These are phyloP conservation scores for Corymbia calophylla DNA, from an alignment of 441 rosid species.

Conservation along the genomic window DNA sequence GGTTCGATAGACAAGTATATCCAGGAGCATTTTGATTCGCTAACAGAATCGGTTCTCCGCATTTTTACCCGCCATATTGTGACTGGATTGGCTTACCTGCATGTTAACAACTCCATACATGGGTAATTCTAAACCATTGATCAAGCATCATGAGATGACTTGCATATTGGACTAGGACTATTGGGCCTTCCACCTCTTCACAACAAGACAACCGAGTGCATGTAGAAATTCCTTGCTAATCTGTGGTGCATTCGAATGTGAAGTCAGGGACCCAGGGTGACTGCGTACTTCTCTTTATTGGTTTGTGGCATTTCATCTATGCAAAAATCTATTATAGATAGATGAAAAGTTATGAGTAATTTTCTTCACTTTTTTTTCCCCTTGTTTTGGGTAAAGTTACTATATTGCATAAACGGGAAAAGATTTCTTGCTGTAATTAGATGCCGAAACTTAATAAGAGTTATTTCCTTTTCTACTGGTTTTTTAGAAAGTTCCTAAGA, in stretches of 20 bases:
- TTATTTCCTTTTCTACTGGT: no score
- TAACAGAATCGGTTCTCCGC: slow-evolving; percentile 78
- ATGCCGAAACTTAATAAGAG: not conserved
- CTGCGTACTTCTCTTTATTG: not conserved
- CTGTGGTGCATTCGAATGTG: not conserved
- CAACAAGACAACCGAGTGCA: not conserved
- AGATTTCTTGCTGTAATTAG: not conserved
- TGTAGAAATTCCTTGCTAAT: not conserved
- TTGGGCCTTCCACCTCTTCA: not conserved
- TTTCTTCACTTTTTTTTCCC: not conserved
- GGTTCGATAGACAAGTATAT: slow-evolving; percentile 74
- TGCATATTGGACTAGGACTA: not conserved
- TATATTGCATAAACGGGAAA: not conserved
- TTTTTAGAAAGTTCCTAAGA: not conserved
- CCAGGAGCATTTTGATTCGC: slow-evolving; percentile 75
- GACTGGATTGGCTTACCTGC: slow-evolving; percentile 79
- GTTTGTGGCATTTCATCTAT: not conserved
- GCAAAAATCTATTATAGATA: not conserved
- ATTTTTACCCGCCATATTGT: slow-evolving; percentile 84
- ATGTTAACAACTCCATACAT: slow-evolving; percentile 65
- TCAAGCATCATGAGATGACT: not conserved
- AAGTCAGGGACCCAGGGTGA: not conserved
- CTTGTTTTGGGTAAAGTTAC: not conserved
- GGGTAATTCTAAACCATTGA: slow-evolving; percentile 24
- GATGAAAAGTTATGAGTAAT: not conserved